Conservation (phyloP, 177 flowering plant genomes). For the Tripterygium wilfordii region DNA sequence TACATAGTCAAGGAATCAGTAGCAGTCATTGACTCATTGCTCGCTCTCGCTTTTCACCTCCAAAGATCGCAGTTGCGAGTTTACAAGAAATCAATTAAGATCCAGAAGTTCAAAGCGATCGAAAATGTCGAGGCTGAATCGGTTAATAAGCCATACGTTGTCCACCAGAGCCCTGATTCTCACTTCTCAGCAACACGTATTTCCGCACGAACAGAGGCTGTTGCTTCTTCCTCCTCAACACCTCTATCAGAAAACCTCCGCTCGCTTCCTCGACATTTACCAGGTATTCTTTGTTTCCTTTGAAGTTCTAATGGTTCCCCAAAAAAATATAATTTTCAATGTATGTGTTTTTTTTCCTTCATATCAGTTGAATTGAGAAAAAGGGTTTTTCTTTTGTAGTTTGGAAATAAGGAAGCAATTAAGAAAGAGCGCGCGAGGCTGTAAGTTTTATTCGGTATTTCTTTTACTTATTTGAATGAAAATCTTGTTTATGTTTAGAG, state of each 20-base stretch:
- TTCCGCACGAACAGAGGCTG: constrained; percentile 8
- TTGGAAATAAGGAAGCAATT: constrained; percentile 62
- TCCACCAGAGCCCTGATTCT: background rate
- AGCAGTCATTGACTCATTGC: too few species aligned
- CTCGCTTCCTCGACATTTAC: constrained; percentile 74
- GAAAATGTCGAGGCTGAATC: constrained; percentile 24
- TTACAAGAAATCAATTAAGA: constrained; percentile 24
- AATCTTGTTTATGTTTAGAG: too few species aligned
- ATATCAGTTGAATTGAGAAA: background rate
- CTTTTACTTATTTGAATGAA: too few species aligned
- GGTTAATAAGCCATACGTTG: constrained; percentile 4
- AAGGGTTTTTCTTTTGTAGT: constrained; percentile 25
- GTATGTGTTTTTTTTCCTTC: too few species aligned
- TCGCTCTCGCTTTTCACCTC: too few species aligned
- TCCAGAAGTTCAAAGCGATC: constrained; percentile 18
- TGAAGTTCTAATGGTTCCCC: background rate
- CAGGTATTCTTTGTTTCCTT: constrained; percentile 29
- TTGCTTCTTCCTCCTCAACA: constrained; percentile 24
- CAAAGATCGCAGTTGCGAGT: too few species aligned
- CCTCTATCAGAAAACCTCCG: constrained; percentile 32
- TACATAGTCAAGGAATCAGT: too few species aligned
- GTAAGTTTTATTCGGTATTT: constrained; percentile 36
- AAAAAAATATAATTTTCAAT: too few species aligned
- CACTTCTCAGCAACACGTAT: background rate
- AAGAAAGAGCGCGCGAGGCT: constrained; percentile 84